A percentile compares a stretch with the other conserved stretches of the same genome.
phyloP scores from a whole-genome alignment of 2,329 filamentous ascomycete species.

The Cryphonectria radicalis region DNA sequence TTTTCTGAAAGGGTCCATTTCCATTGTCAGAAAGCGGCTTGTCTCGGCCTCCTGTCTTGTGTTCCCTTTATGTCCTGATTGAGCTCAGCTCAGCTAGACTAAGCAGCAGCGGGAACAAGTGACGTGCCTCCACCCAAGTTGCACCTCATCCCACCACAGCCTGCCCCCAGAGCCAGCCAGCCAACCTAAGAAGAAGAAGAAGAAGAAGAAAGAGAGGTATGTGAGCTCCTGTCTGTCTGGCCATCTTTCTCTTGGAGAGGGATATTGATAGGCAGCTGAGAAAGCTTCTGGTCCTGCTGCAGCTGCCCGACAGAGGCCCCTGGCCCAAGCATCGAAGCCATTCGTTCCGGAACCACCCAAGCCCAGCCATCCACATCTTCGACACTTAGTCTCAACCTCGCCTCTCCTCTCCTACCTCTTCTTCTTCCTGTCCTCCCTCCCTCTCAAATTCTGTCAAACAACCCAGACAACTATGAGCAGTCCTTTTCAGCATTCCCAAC shows the following conservation, averaged over 20 bases:
- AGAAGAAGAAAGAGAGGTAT: background rate
- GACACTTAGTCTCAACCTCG: background rate
- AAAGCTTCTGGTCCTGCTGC: background rate
- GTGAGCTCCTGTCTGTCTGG: background rate
- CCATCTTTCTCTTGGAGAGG: background rate
- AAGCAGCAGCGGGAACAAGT: conserved; percentile 14
- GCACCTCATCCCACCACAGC: conserved; percentile 2
- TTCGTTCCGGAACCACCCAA: background rate
- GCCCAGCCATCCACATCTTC: conserved; percentile 3
- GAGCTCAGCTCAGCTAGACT: background rate
- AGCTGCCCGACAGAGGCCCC: background rate
- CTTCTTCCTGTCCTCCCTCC: background rate
- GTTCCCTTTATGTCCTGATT: background rate
- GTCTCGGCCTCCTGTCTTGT: background rate
- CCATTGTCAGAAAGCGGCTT: background rate
- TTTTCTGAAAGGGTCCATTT: background rate
- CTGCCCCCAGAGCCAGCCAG: background rate
- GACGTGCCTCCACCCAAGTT: conserved; percentile 12
- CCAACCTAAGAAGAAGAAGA: background rate
- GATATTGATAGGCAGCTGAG: background rate
- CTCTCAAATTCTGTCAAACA: background rate
- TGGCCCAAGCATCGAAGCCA: background rate
- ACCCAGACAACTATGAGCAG: conserved; percentile 23
- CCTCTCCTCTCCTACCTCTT: conserved; percentile 5
- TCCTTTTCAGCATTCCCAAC: conserved; percentile 23